Conservation (phyloP, 2,329 filamentous ascomycete genomes). For the Pestalotiopsis sp. region DNA sequence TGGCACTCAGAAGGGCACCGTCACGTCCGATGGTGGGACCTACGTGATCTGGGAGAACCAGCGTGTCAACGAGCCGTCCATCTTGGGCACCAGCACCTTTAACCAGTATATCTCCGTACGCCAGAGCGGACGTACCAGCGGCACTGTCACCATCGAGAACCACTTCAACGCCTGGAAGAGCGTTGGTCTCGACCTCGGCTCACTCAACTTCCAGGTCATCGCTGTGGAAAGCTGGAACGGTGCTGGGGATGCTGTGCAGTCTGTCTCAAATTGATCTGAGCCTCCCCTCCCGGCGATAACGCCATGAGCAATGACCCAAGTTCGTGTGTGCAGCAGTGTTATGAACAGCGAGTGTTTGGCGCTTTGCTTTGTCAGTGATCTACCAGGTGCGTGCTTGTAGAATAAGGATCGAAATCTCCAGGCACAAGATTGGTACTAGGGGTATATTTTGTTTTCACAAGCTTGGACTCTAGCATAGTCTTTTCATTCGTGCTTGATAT, state of each 20-base stretch:
- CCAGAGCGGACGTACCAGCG: slow-evolving; percentile 44
- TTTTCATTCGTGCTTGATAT: no score
- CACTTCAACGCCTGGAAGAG: slow-evolving; percentile 53
- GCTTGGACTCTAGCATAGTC: no score
- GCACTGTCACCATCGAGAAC: slow-evolving; percentile 47
- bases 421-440: no score
- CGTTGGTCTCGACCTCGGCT: slow-evolving; percentile 44
- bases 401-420: no score
- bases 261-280: slow-evolving; percentile 26
- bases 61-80: slow-evolving; percentile 44
- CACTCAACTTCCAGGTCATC: slow-evolving; percentile 50
- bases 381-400: no score
- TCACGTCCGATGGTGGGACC: slow-evolving; percentile 34
- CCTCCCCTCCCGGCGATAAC: no score
- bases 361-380: no score
- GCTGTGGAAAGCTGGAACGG: slow-evolving; percentile 50
- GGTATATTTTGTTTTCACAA: no score
- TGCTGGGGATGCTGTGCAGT: slow-evolving; percentile 41
- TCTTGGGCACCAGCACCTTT: slow-evolving; percentile 49
- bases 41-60: slow-evolving; percentile 37
- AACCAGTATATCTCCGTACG: slow-evolving; percentile 55
- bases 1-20: slow-evolving; percentile 33
- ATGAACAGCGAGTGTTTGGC: no score
- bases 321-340: no score
- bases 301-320: no score